Evolutionary conservation across 352 stramenopile species (phyloP).

Genomic region (Elongisporangium anandrum): DNA sequence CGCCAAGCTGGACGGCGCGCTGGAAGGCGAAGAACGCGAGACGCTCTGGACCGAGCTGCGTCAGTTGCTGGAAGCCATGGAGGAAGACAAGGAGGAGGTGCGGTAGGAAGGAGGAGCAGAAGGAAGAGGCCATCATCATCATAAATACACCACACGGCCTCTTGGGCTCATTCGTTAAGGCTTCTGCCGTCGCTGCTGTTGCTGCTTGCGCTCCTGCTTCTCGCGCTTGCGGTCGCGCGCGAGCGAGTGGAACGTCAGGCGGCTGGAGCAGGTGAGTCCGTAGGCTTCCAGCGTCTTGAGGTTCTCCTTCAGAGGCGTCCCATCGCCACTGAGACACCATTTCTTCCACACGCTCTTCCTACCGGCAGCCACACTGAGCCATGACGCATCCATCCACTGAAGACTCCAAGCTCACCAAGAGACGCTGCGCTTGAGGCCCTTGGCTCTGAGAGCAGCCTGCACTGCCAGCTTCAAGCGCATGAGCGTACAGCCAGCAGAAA

Average conservation of each 20-base stretch:
- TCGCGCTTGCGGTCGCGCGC: background rate
- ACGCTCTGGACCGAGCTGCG: conserved; percentile 65
- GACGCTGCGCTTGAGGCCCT: conserved; percentile 3
- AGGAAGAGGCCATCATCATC: background rate
- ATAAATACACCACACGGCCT: background rate
- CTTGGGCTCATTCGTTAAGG: background rate
- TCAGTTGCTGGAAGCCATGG: conserved; percentile 70
- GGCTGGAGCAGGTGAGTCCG: conserved; percentile 9
- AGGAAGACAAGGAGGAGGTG: conserved; percentile 76
- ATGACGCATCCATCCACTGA: background rate
- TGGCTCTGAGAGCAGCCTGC: conserved; percentile 2
- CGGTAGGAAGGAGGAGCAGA: conserved; percentile 21
- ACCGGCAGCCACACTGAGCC: background rate
- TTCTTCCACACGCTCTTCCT: conserved; percentile 18
- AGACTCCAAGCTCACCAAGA: conserved; percentile 5
- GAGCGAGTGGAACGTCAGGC: conserved; percentile 10
- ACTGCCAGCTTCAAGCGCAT: conserved; percentile 5
- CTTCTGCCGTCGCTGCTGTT: background rate
- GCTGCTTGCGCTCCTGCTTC: background rate
- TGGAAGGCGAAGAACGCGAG: conserved; percentile 86
- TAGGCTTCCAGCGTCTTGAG: conserved; percentile 4
- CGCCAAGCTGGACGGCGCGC: conserved; percentile 83
- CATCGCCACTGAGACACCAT: conserved; percentile 10
- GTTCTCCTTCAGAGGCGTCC: conserved; percentile 8
- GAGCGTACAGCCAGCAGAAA: background rate